Percentiles rank a stretch among this genome's conserved stretches.
phyloP scores from a whole-genome alignment of 2,329 filamentous ascomycete genomes.

The Colletotrichum destructivum region DNA sequence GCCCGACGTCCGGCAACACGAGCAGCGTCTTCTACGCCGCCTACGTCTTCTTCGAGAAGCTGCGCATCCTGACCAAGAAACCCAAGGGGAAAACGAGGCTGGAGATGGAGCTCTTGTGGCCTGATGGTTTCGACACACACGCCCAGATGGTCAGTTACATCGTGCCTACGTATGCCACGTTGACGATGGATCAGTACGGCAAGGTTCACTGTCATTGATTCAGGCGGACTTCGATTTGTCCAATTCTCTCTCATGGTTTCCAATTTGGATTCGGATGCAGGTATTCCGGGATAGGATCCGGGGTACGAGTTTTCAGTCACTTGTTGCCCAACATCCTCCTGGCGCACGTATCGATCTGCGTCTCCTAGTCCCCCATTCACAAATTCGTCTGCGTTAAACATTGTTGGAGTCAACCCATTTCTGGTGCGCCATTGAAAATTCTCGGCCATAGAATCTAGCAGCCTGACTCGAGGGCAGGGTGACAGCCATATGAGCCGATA shows the following conservation, averaged over 20 bases:
- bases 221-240: no score
- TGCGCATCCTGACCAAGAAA: slow-evolving; percentile 65
- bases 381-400: background rate
- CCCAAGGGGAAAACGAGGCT: slow-evolving; percentile 65
- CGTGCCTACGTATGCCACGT: background rate
- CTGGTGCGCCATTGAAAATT: no score
- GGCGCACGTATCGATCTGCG: no score
- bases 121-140: slow-evolving; percentile 47
- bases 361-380: no score
- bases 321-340: no score
- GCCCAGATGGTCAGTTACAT: background rate
- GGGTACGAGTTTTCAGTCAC: no score
- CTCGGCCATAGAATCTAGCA: background rate
- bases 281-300: no score
- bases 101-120: slow-evolving; percentile 64
- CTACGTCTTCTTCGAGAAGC: slow-evolving; percentile 74
- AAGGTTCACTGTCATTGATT: background rate
- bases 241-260: no score
- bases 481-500: slow-evolving; percentile 1
- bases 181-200: slow-evolving; percentile 45
- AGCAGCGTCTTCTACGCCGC: slow-evolving; percentile 66
- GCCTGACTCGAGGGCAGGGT: slow-evolving; percentile 6
- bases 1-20: slow-evolving; percentile 63
- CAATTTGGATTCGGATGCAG: no score
- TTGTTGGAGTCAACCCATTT: background rate